These are phyloP conservation scores for Apiotrichum gracile DNA, from an alignment of 1,284 basidiomycete genomes.

Conservation along the genomic window DNA sequence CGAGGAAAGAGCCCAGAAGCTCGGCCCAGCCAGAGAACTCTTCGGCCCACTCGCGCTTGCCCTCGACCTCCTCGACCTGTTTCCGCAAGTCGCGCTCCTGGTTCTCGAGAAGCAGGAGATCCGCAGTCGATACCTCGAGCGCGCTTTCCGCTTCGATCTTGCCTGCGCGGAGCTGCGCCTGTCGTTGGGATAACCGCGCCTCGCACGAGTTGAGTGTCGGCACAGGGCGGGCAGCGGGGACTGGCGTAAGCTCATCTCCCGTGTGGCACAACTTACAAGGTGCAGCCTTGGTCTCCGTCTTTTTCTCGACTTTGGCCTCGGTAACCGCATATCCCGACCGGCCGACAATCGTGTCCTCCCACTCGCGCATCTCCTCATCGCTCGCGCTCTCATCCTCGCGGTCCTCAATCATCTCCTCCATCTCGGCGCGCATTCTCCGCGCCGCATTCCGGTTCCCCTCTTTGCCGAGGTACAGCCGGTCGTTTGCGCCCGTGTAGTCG, in stretches of 20 bases:
- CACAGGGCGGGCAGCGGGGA: slow-evolving; percentile 51
- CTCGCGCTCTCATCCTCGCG: slow-evolving; percentile 65
- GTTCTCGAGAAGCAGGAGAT: slow-evolving; percentile 63
- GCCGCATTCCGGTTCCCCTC: slow-evolving; percentile 73
- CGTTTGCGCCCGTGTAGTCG: slow-evolving; percentile 81
- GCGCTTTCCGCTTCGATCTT: slow-evolving; percentile 39
- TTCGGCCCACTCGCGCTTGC: slow-evolving; percentile 78
- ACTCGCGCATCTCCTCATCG: slow-evolving; percentile 76
- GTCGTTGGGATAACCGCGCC: slow-evolving; percentile 57
- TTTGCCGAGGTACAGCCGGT: slow-evolving; percentile 78
- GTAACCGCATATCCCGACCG: slow-evolving; percentile 4
- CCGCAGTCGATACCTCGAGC: slow-evolving; percentile 50
- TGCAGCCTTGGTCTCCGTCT: slow-evolving; percentile 58
- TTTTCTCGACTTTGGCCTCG: slow-evolving; percentile 7
- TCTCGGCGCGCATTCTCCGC: slow-evolving; percentile 62
- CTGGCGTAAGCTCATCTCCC: slow-evolving; percentile 48
- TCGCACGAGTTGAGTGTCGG: slow-evolving; percentile 66
- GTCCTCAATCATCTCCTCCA: slow-evolving; percentile 81
- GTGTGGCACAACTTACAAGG: slow-evolving; percentile 56
- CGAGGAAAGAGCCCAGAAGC: slow-evolving; percentile 76
- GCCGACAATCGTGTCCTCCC: slow-evolving; percentile 57
- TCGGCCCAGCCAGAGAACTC: slow-evolving; percentile 83
- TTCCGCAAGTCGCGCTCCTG: slow-evolving; percentile 73
- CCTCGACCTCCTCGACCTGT: slow-evolving; percentile 71
- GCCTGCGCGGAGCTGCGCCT: slow-evolving; percentile 52